Base-by-base conservation (phyloP, 2,329 filamentous ascomycete genomes). In the Metarhizium brunneum region DNA sequence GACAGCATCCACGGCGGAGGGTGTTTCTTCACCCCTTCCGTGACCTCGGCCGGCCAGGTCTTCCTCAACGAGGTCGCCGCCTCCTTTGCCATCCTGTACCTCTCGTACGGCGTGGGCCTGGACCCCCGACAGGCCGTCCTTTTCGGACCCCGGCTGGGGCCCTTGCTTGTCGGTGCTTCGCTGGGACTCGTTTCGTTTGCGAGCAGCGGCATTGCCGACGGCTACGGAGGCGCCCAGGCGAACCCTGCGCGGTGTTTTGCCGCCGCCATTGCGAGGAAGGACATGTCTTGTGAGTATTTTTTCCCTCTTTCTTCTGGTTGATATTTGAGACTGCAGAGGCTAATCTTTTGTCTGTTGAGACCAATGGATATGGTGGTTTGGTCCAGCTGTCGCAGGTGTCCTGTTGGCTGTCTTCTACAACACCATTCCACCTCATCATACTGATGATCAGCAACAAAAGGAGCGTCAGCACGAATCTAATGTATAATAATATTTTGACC, bases 61-160 rank as follows among this genome's bases (percentile, higher is more conserved):
- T 75, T 80, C 54, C 66, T 76, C 8, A 69, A 77, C 43, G 79
- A 82, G 60, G 74, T 74, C 45, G 69, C 77, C 54, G 69, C 71
- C 4, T 71, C 68, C 4, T 58, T 60, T 29, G 45, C 49, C 8
- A 56, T 58, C 16, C 56, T 62, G 20, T 73, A 78, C 59, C 67
- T 81, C 20, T 71, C 76, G 0, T 81, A 79, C 58, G 77, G 78
- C 2, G 74, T 79, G 11, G 78, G 77, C 16, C 67, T 82, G 4
- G 79, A 82, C 62, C 79, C 79, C 2, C 67, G 78, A 3, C 78
- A 81, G 60, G 69, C 69, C 1, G 65, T 71, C 18, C 63, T 78
- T 3, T 79, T 78, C 59, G 78, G 78, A 0, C 76, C 75, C 5
- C 72, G 76, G 1, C 64, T 79, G 1, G 72, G 73, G 0, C 77